phyloP scores from a whole-genome alignment of 148 eudicot species.

The Silene conica region DNA sequence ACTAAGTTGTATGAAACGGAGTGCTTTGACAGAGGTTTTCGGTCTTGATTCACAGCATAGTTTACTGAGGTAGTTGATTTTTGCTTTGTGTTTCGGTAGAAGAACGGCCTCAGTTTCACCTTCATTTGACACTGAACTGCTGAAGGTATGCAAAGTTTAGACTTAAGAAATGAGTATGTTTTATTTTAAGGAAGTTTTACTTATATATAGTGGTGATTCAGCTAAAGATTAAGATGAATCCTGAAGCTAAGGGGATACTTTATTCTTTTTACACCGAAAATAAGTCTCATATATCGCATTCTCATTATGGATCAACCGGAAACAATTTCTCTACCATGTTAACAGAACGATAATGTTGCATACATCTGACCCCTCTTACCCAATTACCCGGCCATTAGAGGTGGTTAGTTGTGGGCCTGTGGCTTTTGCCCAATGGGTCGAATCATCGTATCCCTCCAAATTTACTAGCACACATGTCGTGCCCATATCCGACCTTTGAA shows the following conservation, averaged over 20 bases:
- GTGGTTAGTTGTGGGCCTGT: too few species aligned
- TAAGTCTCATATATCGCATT: not conserved
- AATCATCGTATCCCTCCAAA: too few species aligned
- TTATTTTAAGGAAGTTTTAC: not conserved
- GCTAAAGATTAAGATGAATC: slow-evolving; percentile 18
- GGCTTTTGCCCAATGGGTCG: too few species aligned
- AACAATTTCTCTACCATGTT: not conserved
- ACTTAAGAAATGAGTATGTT: not conserved
- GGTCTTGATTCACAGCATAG: slow-evolving; percentile 12
- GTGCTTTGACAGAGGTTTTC: slow-evolving; percentile 8
- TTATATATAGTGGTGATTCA: slow-evolving; percentile 9
- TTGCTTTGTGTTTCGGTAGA: slow-evolving; percentile 10
- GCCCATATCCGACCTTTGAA: not conserved
- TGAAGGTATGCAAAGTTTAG: not conserved
- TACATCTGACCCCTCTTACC: not conserved
- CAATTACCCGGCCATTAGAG: too few species aligned
- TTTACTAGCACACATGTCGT: too few species aligned
- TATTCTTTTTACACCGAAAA: not conserved
- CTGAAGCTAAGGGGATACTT: slow-evolving; percentile 5
- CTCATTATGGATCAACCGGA: not conserved
- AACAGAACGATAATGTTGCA: not conserved
- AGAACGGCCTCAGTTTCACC: slow-evolving; percentile 15
- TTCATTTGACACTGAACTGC: not conserved
- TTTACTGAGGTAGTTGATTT: slow-evolving; percentile 9
- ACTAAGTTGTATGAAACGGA: not conserved